These are phyloP conservation scores for Fomitopsis serialis DNA, from an alignment of 768 basidiomycete species.

Conservation along the genomic window DNA sequence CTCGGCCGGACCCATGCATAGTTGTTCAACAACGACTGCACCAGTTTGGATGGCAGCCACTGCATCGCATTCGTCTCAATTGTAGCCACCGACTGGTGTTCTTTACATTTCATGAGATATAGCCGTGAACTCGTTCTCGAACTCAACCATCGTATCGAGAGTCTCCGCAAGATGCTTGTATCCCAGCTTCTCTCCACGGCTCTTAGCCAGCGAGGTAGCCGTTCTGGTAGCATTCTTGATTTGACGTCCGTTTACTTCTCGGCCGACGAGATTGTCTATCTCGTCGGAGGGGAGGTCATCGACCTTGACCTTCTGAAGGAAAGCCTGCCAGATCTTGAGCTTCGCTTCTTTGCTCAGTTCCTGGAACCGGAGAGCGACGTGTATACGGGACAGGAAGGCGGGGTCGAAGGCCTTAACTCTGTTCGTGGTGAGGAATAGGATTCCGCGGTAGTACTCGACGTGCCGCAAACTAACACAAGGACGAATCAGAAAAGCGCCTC, in stretches of 20 bases:
- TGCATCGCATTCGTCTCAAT: too few species aligned
- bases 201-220: conserved; percentile 53
- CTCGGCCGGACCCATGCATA: too few species aligned
- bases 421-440: conserved; percentile 37
- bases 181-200: conserved; percentile 39
- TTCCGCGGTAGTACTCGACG: conserved; percentile 26
- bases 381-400: conserved; percentile 26
- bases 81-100: too few species aligned
- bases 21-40: too few species aligned
- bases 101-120: too few species aligned
- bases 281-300: conserved; percentile 33
- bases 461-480: background rate
- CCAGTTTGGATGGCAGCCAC: too few species aligned
- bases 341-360: conserved; percentile 49
- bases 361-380: conserved; percentile 48
- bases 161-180: conserved; percentile 51
- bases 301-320: conserved; percentile 38
- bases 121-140: conserved; percentile 18
- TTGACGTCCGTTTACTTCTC: conserved; percentile 57
- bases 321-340: conserved; percentile 59
- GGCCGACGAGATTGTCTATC: conserved; percentile 40
- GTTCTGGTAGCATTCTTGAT: conserved; percentile 69
- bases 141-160: conserved; percentile 58
- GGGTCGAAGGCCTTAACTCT: conserved; percentile 33
- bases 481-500: background rate